phyloP scores from a whole-genome alignment of 495 filamentous ascomycete species.

The Geoglossum glabrum region DNA sequence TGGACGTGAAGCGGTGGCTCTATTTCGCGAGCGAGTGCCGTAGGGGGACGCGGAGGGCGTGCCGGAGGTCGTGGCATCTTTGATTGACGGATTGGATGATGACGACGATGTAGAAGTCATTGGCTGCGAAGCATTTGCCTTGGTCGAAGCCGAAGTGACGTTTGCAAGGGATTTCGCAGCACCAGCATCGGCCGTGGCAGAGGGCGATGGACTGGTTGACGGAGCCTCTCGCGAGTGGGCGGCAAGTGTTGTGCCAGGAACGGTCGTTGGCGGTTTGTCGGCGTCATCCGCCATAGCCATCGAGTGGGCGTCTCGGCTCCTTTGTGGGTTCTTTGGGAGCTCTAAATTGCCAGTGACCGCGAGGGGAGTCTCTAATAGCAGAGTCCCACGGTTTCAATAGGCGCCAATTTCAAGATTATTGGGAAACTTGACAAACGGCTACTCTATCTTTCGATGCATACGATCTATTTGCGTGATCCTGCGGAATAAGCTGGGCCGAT shows the following conservation, averaged over 20 bases:
- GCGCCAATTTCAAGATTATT: background rate
- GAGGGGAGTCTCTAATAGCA: background rate
- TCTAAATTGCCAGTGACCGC: background rate
- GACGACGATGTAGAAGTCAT: constrained; percentile 1
- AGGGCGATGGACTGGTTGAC: background rate
- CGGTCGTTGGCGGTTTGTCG: constrained; percentile 1
- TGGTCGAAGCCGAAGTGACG: background rate
- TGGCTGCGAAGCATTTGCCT: background rate
- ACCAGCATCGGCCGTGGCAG: background rate
- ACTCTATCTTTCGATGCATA: constrained; percentile 1
- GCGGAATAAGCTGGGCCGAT: background rate
- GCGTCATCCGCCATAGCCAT: background rate
- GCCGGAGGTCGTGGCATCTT: background rate
- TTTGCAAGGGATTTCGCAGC: background rate
- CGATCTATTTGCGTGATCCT: background rate
- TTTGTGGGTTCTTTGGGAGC: background rate
- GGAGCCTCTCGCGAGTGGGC: background rate
- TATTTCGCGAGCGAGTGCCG: constrained; percentile 86
- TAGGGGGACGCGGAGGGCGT: constrained; percentile 41
- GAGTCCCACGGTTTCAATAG: background rate
- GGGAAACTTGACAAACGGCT: background rate
- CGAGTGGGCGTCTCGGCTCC: background rate
- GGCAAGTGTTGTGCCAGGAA: background rate
- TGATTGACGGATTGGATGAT: constrained; percentile 1
- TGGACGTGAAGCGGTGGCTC: constrained; percentile 55